Evolutionary conservation across 371 early-diverging fungal genomes (phyloP).

Genomic region (Actinomucor elegans): DNA sequence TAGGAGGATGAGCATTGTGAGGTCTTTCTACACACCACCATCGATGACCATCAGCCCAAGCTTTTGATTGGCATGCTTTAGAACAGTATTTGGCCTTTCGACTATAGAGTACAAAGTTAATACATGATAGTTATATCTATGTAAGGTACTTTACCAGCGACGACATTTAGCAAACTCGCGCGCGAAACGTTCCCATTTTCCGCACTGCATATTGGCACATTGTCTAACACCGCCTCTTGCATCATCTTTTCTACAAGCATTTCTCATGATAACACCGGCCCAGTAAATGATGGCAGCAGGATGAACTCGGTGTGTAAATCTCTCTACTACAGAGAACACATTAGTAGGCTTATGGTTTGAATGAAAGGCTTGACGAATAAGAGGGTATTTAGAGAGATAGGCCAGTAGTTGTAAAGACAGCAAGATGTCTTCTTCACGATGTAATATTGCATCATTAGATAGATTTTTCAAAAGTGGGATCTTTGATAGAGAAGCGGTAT

Average conservation of each 20-base stretch:
- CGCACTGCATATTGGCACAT: conserved; percentile 76
- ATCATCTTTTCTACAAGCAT: conserved; percentile 79
- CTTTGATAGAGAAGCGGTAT: conserved; percentile 21
- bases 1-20: conserved; percentile 26
- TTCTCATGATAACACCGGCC: conserved; percentile 83
- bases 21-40: conserved; percentile 78
- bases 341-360: conserved; percentile 50
- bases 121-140: neutral
- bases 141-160: conserved; percentile 46
- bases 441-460: conserved; percentile 58
- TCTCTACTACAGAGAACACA: conserved; percentile 76
- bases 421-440: conserved; percentile 81
- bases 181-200: conserved; percentile 74
- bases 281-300: conserved; percentile 72
- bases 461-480: conserved; percentile 30
- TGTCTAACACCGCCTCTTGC: conserved; percentile 67
- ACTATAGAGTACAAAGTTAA: conserved; percentile 9
- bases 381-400: conserved; percentile 80
- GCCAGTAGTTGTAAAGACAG: conserved; percentile 81
- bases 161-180: conserved; percentile 83
- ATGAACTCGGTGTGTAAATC: conserved; percentile 68
- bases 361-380: conserved; percentile 67
- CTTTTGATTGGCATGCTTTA: conserved; percentile 71
- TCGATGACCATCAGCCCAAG: conserved; percentile 79
- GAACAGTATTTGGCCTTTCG: conserved; percentile 82